Percentiles rank a stretch among this genome's conserved stretches.
These are phyloP conservation scores for Ceratocystiopsis minuta DNA, from an alignment of 2,329 filamentous ascomycete genomes.

Conservation along the genomic window DNA sequence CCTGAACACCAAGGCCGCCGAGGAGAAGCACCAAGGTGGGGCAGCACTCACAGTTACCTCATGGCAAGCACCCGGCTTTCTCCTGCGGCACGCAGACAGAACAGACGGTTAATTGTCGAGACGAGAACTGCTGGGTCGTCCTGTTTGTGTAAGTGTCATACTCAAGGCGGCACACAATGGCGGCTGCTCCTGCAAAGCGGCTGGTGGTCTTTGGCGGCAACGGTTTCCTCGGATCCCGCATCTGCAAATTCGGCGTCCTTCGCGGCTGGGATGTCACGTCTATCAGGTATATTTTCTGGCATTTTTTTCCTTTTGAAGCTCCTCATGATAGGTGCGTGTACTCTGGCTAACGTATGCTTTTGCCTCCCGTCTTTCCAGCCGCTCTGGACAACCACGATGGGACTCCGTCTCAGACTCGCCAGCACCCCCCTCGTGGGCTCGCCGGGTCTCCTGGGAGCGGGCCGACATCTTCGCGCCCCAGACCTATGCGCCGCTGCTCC, in stretches of 20 bases:
- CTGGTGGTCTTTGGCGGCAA: slow-evolving; percentile 86
- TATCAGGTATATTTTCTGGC: slow-evolving; percentile 47
- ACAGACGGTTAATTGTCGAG: too few species aligned
- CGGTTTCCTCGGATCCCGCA: slow-evolving; percentile 73
- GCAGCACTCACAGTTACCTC: too few species aligned
- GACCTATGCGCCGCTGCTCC: slow-evolving; percentile 61
- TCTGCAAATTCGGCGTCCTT: slow-evolving; percentile 75
- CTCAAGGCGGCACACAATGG: background rate
- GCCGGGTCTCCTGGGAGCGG: slow-evolving; percentile 68
- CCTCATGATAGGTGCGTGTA: background rate
- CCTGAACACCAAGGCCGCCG: too few species aligned
- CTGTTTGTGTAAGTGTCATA: too few species aligned
- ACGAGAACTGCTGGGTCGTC: too few species aligned
- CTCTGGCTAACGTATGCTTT: too few species aligned
- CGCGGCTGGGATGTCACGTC: slow-evolving; percentile 86
- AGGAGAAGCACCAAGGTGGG: too few species aligned
- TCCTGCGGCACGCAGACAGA: too few species aligned
- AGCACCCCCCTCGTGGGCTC: slow-evolving; percentile 61
- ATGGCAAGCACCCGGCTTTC: too few species aligned
- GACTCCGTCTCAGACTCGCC: slow-evolving; percentile 53
- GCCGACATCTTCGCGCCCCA: slow-evolving; percentile 73
- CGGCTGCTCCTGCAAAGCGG: slow-evolving; percentile 41
- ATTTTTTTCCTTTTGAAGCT: background rate
- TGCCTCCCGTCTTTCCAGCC: slow-evolving; percentile 47
- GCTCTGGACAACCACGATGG: slow-evolving; percentile 82